phyloP scores from a whole-genome alignment of 2,329 filamentous ascomycete genomes.

The Ascosphaera acerosa region DNA sequence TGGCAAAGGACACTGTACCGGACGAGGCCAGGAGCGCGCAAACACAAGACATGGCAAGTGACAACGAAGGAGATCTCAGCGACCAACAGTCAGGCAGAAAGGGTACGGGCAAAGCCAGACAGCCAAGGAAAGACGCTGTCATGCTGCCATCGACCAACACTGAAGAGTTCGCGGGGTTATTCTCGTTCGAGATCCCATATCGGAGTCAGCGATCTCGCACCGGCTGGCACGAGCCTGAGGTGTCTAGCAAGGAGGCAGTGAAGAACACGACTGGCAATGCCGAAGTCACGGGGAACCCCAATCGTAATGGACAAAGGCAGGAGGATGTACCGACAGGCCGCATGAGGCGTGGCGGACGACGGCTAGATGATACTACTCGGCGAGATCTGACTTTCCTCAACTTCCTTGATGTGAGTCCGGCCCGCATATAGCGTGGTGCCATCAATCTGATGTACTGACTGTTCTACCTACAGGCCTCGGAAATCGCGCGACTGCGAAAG shows the following conservation, averaged over 20 bases:
- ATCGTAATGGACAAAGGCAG: constrained; percentile 10
- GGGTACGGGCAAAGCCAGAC: too few relatives aligned
- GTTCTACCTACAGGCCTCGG: constrained; percentile 12
- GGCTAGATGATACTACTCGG: constrained; percentile 4
- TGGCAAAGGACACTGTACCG: constrained; percentile 7
- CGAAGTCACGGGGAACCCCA: constrained; percentile 15
- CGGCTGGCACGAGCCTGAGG: constrained; percentile 1
- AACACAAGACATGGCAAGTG: constrained; percentile 10
- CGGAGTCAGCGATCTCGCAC: not conserved
- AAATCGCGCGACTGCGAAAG: constrained; percentile 28
- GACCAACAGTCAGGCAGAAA: too few relatives aligned
- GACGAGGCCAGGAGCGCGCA: constrained; percentile 7
- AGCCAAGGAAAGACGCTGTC: too few relatives aligned
- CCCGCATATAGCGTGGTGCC: not conserved
- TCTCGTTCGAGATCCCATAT: constrained; percentile 5
- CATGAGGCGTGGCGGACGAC: not conserved
- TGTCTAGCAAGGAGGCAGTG: constrained; percentile 9
- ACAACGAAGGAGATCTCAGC: not conserved
- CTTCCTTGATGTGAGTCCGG: constrained; percentile 22
- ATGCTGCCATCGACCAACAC: too few relatives aligned
- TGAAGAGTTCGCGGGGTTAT: constrained; percentile 6
- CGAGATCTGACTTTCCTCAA: constrained; percentile 28
- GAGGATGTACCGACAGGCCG: constrained; percentile 5
- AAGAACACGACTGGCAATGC: constrained; percentile 17
- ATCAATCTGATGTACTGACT: constrained; percentile 3